A percentile compares a stretch with the other conserved stretches of the same genome.
Conservation (phyloP, 1,284 basidiomycete species). For the Paramarasmius palmivorus region DNA sequence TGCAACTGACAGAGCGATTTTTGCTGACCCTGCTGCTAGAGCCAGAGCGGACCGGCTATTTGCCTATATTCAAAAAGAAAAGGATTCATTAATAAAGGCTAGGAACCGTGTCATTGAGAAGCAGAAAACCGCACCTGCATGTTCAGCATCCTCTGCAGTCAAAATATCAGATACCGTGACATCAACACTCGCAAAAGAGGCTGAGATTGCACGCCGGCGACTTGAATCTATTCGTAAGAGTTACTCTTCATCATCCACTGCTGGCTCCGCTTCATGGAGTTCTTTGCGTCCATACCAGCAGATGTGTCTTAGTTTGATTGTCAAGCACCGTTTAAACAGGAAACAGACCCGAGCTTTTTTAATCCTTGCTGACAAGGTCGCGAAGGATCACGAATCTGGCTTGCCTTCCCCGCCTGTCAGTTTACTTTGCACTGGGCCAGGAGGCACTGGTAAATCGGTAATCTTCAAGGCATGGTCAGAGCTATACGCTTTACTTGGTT, state of each 20-base stretch:
- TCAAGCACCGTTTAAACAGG: conserved; percentile 13
- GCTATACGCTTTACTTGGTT: conserved; percentile 4
- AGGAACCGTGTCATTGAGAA: neutral
- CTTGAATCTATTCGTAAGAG: no score
- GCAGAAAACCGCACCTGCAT: neutral
- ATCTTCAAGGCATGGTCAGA: conserved; percentile 12
- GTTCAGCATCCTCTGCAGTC: neutral
- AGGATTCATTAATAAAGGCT: neutral
- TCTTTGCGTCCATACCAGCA: neutral
- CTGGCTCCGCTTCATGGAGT: neutral
- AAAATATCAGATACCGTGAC: neutral
- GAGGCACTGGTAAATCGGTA: conserved; percentile 15
- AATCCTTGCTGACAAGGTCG: conserved; percentile 13
- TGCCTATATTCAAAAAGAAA: neutral
- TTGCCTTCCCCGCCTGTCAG: conserved; percentile 4
- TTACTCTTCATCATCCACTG: no score
- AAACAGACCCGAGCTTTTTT: conserved; percentile 16
- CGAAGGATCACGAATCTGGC: neutral
- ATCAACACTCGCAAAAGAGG: neutral
- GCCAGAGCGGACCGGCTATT: neutral
- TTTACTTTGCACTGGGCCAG: conserved; percentile 15
- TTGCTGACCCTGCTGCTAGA: neutral
- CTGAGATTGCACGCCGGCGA: neutral
- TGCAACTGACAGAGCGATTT: neutral
- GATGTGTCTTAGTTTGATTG: neutral